These are phyloP conservation scores for Wilcoxina mikolae DNA, from an alignment of 495 filamentous ascomycete genomes.

Conservation along the genomic window DNA sequence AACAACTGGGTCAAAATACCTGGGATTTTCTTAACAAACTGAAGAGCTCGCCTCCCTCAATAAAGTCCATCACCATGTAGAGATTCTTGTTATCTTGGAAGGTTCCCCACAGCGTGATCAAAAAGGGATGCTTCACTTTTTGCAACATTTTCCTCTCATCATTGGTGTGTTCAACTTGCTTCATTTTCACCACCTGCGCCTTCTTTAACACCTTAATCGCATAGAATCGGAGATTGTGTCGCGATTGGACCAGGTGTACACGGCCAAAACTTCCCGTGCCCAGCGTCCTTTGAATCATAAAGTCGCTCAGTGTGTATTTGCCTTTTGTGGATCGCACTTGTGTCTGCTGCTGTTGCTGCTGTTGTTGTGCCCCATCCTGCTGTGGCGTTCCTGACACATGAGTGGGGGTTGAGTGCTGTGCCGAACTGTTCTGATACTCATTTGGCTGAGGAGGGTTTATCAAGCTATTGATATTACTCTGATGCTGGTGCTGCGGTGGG, in stretches of 20 bases:
- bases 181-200: constrained; percentile 98
- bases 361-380: constrained; percentile 2
- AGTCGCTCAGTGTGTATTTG: constrained; percentile 90
- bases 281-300: constrained; percentile 71
- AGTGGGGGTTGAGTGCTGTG: background rate
- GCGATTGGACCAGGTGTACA: constrained; percentile 90
- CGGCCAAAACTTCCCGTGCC: constrained; percentile 95
- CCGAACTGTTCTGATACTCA: constrained; percentile 28
- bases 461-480: constrained; percentile 49
- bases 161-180: constrained; percentile 97
- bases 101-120: constrained; percentile 95
- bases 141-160: constrained; percentile 91
- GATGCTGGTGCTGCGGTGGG: constrained; percentile 42
- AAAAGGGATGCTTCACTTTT: constrained; percentile 89
- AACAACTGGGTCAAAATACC: constrained; percentile 36
- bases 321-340: constrained; percentile 67
- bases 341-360: constrained; percentile 22
- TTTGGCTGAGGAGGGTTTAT: constrained; percentile 48
- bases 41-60: constrained; percentile 97
- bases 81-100: constrained; percentile 90
- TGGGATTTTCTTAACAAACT: constrained; percentile 90
- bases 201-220: constrained; percentile 98
- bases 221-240: constrained; percentile 94
- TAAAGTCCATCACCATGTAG: constrained; percentile 99
- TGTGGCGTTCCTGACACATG: background rate